Conservation (phyloP, 1,284 basidiomycete genomes). For the Testicularia cyperi region DNA sequence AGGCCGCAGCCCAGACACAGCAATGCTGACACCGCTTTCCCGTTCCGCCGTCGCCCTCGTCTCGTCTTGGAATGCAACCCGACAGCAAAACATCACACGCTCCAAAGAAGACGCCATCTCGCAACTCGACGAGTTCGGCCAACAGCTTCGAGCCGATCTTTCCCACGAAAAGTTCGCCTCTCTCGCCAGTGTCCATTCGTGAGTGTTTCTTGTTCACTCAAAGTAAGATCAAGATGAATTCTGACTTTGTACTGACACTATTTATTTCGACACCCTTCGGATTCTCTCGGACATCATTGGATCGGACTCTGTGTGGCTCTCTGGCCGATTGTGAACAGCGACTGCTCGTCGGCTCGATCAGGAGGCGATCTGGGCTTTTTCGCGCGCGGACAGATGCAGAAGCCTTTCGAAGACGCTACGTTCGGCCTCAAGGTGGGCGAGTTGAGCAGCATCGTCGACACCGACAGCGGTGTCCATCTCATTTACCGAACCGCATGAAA, state of each 20-base stretch:
- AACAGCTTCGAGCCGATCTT: slow-evolving; percentile 40
- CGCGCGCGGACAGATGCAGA: slow-evolving; percentile 88
- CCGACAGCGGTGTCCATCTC: slow-evolving; percentile 94
- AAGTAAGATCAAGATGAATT: too few relatives aligned
- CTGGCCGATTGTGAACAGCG: slow-evolving; percentile 24
- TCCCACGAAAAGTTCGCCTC: slow-evolving; percentile 47
- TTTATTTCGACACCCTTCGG: too few relatives aligned
- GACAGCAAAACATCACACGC: slow-evolving; percentile 77
- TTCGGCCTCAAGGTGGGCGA: slow-evolving; percentile 78
- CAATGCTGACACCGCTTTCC: too few relatives aligned
- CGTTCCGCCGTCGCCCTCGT: too few relatives aligned
- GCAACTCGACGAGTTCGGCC: slow-evolving; percentile 65
- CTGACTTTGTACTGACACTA: neutral
- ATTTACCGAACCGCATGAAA: slow-evolving; percentile 79
- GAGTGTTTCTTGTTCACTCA: too few relatives aligned
- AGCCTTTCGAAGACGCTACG: slow-evolving; percentile 90
- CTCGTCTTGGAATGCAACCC: too few relatives aligned
- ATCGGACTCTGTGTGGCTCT: too few relatives aligned
- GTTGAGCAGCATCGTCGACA: slow-evolving; percentile 81
- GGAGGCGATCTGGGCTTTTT: slow-evolving; percentile 69
- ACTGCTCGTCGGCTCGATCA: slow-evolving; percentile 55
- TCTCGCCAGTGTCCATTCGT: slow-evolving; percentile 50
- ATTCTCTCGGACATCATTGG: too few relatives aligned
- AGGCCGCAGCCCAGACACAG: too few relatives aligned
- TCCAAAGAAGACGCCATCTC: slow-evolving; percentile 84